phyloP scores from a whole-genome alignment of 306 rosid genomes.

The Datisca glomerata region DNA sequence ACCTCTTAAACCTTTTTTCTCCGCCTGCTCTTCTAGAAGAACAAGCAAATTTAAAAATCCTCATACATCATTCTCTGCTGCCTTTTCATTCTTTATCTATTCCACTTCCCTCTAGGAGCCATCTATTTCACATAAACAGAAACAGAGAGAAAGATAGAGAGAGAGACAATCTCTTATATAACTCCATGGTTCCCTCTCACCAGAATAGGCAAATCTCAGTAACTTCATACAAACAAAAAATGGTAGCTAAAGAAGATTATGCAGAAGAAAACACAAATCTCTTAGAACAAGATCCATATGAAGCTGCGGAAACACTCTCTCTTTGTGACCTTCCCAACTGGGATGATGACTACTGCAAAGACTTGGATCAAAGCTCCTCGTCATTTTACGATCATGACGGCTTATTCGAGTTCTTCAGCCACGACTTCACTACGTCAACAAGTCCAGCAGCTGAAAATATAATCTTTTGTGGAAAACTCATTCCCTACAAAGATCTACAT shows the following conservation, averaged over 20 bases:
- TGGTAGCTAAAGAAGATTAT: not conserved
- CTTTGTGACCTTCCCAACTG: constrained; percentile 51
- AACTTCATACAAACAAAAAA: too few relatives aligned
- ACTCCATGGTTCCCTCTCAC: too few relatives aligned
- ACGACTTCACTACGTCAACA: constrained; percentile 34
- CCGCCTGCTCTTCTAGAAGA: constrained; percentile 56
- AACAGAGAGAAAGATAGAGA: too few relatives aligned
- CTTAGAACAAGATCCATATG: not conserved
- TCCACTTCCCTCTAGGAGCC: too few relatives aligned
- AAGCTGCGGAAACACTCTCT: constrained; percentile 5
- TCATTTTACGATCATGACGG: constrained; percentile 16
- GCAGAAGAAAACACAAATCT: not conserved
- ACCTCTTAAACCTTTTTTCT: not conserved
- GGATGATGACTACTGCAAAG: constrained; percentile 31
- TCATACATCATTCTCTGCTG: too few relatives aligned
- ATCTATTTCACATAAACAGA: too few relatives aligned
- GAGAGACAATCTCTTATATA: too few relatives aligned
- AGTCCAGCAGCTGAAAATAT: constrained; percentile 20
- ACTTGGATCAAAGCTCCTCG: constrained; percentile 16
- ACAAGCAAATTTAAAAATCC: too few relatives aligned
- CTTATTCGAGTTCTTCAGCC: constrained; percentile 67
- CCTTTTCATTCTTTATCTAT: not conserved
- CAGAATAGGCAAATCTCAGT: too few relatives aligned
- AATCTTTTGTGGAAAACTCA: constrained; percentile 78
- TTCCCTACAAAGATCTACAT: constrained; percentile 39